phyloP scores from a whole-genome alignment of 2,329 filamentous ascomycete genomes.

The Simplicillium aogashimaense region DNA sequence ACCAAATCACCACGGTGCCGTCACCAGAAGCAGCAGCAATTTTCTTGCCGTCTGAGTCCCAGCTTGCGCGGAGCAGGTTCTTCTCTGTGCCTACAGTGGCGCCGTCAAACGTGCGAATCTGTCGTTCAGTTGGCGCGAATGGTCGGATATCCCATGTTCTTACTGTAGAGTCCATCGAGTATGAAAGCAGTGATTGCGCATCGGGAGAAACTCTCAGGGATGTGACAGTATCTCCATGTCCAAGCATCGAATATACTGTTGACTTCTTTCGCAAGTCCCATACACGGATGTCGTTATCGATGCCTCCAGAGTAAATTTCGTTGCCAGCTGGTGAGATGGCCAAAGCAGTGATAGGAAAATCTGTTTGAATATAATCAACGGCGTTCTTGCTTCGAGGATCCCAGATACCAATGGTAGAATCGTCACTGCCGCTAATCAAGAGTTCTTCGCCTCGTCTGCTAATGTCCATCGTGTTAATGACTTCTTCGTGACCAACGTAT shows the following conservation, averaged over 20 bases:
- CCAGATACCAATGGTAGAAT: conserved; percentile 91
- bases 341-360: conserved; percentile 86
- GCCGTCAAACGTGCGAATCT: conserved; percentile 85
- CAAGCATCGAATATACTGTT: conserved; percentile 76
- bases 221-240: conserved; percentile 86
- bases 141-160: conserved; percentile 94
- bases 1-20: conserved; percentile 86
- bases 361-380: conserved; percentile 77
- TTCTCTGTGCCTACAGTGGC: conserved; percentile 80
- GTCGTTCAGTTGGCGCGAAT: conserved; percentile 80
- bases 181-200: conserved; percentile 79
- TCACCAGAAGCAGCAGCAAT: conserved; percentile 87
- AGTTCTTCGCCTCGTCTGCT: conserved; percentile 85
- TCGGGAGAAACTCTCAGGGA: conserved; percentile 89
- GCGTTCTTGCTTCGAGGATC: conserved; percentile 87
- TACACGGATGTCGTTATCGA: conserved; percentile 94
- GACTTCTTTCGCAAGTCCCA: conserved; percentile 94
- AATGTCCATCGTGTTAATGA: conserved; percentile 88
- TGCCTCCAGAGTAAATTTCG: conserved; percentile 87
- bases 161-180: conserved; percentile 88
- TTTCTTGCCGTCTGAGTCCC: conserved; percentile 77
- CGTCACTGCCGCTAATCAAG: conserved; percentile 83
- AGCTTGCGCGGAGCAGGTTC: conserved; percentile 83
- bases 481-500: conserved; percentile 87
- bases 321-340: conserved; percentile 90